Conservation (phyloP, 208 protist species). For the Naegleria gruberi region DNA sequence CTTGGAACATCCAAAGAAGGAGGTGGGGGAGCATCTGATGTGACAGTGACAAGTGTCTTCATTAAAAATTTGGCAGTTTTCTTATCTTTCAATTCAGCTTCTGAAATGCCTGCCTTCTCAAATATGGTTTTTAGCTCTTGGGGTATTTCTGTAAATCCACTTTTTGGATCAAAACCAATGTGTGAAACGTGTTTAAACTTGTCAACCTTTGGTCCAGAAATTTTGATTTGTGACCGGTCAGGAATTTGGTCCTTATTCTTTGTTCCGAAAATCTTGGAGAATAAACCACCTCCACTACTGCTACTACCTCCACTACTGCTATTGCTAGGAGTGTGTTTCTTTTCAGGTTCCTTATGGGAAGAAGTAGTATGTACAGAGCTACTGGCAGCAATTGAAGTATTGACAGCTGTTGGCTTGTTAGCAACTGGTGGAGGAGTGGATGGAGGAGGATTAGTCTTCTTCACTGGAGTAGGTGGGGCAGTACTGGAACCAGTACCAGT, state of each 20-base stretch:
- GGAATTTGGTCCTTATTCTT: not conserved
- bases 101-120: not conserved
- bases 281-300: not conserved
- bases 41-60: not conserved
- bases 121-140: not conserved
- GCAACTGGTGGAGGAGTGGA: not conserved
- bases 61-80: constrained; percentile 14
- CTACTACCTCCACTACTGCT: too few relatives aligned
- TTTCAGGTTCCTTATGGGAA: not conserved
- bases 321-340: not conserved
- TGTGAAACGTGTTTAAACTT: constrained; percentile 13
- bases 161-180: constrained; percentile 2
- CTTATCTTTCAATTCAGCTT: constrained; percentile 8
- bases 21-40: not conserved
- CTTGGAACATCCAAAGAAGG: not conserved
- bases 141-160: not conserved
- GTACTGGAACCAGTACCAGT: too few relatives aligned
- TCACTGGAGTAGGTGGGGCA: not conserved
- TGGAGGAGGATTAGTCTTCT: not conserved
- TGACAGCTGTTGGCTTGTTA: not conserved
- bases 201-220: not conserved
- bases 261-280: not conserved
- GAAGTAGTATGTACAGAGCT: not conserved
- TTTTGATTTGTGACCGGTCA: not conserved
- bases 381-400: not conserved